Conservation (phyloP, 2,329 filamentous ascomycete genomes). For the Ambrosiella cleistominuta region DNA sequence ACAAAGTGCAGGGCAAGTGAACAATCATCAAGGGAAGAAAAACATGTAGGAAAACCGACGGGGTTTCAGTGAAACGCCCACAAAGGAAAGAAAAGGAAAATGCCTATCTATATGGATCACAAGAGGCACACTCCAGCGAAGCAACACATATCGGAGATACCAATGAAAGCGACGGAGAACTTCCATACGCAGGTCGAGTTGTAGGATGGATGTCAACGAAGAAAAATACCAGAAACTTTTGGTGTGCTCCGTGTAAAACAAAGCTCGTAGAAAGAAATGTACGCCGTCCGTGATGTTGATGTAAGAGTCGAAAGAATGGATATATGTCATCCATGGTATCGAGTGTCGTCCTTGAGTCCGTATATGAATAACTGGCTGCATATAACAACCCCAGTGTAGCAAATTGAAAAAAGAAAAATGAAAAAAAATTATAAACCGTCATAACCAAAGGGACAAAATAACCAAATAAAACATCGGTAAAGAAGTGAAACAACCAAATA, state of each 20-base stretch:
- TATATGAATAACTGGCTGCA: not conserved
- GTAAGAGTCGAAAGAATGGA: not conserved
- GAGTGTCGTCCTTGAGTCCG: not conserved
- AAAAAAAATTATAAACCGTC: conserved; percentile 4
- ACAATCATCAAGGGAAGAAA: not conserved
- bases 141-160: not conserved
- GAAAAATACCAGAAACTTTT: not conserved
- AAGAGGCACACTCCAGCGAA: not conserved
- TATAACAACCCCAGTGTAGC: not conserved
- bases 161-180: too few relatives aligned
- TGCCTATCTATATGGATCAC: conserved; percentile 9
- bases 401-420: not conserved
- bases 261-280: not conserved
- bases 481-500: not conserved
- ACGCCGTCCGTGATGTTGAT: not conserved
- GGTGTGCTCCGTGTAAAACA: not conserved
- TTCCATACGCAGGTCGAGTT: not conserved
- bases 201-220: not conserved
- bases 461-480: conserved; percentile 8
- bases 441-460: conserved; percentile 5
- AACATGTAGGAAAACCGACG: not conserved
- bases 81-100: not conserved
- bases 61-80: not conserved
- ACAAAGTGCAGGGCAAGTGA: not conserved
- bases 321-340: not conserved